These are phyloP conservation scores for Annona cherimola DNA, from an alignment of 164 flowering plant species.

Conservation along the genomic window DNA sequence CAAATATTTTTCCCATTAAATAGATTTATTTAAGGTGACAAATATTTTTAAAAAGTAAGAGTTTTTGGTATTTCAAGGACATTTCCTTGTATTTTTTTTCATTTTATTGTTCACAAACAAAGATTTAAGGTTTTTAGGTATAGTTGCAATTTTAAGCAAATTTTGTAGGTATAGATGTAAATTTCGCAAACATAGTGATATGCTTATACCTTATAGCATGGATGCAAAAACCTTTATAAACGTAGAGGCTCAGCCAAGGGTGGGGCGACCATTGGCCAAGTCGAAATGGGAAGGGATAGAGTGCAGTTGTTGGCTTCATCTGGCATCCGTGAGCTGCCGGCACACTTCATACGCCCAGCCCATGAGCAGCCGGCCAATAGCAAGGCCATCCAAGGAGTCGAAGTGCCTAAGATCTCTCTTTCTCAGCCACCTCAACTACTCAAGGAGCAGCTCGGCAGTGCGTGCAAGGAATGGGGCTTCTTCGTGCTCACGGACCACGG, in stretches of 20 bases:
- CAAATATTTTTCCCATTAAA: too few relatives aligned
- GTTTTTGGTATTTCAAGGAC: too few relatives aligned
- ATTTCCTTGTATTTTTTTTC: too few relatives aligned
- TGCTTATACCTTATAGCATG: neutral
- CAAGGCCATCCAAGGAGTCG: neutral
- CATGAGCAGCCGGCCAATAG: slow-evolving; percentile 3
- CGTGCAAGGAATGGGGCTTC: slow-evolving; percentile 44
- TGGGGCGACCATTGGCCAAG: neutral
- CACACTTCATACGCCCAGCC: neutral
- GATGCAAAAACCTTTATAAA: too few relatives aligned
- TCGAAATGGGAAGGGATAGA: neutral
- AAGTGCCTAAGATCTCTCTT: slow-evolving; percentile 5
- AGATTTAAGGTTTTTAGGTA: too few relatives aligned
- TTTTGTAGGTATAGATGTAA: neutral
- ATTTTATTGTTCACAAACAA: too few relatives aligned
- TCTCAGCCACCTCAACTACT: slow-evolving; percentile 20
- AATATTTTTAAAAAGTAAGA: too few relatives aligned
- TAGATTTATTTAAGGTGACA: too few relatives aligned
- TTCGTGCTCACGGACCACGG: slow-evolving; percentile 41
- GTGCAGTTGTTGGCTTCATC: slow-evolving; percentile 8
- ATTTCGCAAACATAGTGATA: neutral
- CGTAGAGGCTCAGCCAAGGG: neutral
- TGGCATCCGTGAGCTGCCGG: slow-evolving; percentile 4
- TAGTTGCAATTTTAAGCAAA: too few relatives aligned
- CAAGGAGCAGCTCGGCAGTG: slow-evolving; percentile 21